Conservation (phyloP, 208 protist genomes). For the Trypanosoma avium region DNA sequence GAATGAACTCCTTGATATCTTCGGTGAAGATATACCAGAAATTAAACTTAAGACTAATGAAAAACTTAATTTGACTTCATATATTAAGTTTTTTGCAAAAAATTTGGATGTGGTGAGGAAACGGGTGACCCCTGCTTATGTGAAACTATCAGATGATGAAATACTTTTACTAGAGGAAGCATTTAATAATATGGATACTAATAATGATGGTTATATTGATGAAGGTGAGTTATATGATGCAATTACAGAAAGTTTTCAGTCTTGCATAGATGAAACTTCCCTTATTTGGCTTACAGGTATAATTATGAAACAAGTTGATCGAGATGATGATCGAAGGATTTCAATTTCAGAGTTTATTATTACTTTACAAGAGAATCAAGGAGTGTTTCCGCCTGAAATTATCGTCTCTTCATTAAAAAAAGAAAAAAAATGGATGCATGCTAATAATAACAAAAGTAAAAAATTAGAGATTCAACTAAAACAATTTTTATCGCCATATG, state of each 20-base stretch:
- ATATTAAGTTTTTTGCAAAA: constrained; percentile 5
- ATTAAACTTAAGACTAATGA: not conserved
- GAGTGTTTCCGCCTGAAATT: constrained; percentile 12
- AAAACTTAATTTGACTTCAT: constrained; percentile 10
- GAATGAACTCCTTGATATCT: not conserved
- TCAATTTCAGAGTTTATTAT: constrained; percentile 20
- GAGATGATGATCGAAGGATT: constrained; percentile 17
- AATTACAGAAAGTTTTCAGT: not conserved
- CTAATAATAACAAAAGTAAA: not conserved
- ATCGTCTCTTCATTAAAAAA: not conserved
- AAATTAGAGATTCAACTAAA: not conserved
- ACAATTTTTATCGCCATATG: not conserved
- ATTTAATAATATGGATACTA: constrained; percentile 19
- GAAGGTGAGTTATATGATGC: constrained; percentile 10
- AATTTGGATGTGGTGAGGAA: not conserved
- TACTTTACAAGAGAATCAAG: constrained; percentile 15
- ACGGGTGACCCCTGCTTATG: not conserved
- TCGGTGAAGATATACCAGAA: not conserved
- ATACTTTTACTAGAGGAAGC: constrained; percentile 7
- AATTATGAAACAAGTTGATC: constrained; percentile 17
- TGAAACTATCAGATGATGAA: constrained; percentile 20
- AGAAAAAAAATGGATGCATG: not conserved
- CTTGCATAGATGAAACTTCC: not conserved
- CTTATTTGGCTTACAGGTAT: constrained; percentile 5
- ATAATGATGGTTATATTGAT: constrained; percentile 18